Conservation (phyloP, 176 grass and related monocot genomes). For the Aegilops speltoides region DNA sequence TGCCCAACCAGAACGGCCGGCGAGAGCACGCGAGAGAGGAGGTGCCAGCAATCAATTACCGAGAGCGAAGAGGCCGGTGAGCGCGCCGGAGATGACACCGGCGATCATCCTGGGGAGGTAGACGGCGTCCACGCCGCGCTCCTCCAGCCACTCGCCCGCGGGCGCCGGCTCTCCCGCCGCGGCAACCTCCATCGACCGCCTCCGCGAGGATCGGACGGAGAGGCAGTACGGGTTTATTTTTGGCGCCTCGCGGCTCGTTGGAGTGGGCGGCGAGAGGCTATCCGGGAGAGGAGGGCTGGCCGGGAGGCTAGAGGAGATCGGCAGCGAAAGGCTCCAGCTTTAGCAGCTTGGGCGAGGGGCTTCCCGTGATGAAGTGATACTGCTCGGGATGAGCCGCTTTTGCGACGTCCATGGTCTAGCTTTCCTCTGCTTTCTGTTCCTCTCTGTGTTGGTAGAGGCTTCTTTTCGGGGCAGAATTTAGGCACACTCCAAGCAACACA, state of each 20-base stretch:
- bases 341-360: neutral
- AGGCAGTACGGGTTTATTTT: conserved; percentile 31
- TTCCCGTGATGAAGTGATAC: conserved; percentile 24
- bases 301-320: neutral
- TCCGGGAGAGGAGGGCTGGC: neutral
- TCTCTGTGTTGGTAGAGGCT: neutral
- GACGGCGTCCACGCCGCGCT: conserved; percentile 27
- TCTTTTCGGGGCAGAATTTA: neutral
- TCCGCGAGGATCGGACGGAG: neutral
- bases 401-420: neutral
- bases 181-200: conserved; percentile 44
- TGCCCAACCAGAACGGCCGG: neutral
- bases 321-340: neutral
- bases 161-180: conserved; percentile 16
- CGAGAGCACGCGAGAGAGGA: neutral
- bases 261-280: conserved; percentile 3
- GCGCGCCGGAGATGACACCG: conserved; percentile 60
- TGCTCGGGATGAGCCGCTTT: neutral
- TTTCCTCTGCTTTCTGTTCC: neutral
- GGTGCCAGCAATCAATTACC: conserved; percentile 14
- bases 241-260: conserved; percentile 20
- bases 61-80: conserved; percentile 71
- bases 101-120: conserved; percentile 57
- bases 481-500: neutral
- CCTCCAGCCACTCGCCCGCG: conserved; percentile 28